Evolutionary conservation across 495 filamentous ascomycete species (phyloP), one percentile per base, ranked within the genome.

Genomic region (Penicillium manginii): DNA sequence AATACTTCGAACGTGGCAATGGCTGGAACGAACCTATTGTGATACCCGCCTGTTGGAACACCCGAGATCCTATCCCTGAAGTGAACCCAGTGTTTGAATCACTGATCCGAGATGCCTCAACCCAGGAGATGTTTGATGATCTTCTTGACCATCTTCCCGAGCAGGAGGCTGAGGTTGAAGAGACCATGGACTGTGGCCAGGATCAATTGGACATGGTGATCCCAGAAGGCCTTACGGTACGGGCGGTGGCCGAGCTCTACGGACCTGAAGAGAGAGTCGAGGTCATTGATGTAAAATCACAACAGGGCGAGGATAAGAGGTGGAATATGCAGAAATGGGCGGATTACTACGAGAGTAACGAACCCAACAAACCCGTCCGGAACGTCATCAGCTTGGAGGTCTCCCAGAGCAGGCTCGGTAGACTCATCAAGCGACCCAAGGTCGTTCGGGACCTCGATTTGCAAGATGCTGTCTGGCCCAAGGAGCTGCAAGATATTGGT

Each of bases 331-430:
- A 81, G 45, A 83, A 86, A 61, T 88, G 89, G 82, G 87, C 85
- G 8, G 85, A 90, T 60, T 91, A 91, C 70, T 91, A 91, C 63
- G 88, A 91, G 59, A 86, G 83, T 61, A 74, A 69, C 15, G 84
- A 82, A 18, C 74, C 81, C 15, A 45, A 70, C 37, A 89, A 89
- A 61, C 71, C 81, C 8, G 86, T 91, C 21, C 82, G 86, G 14
- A 91, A 91, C 63, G 89, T 91, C 48, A 91, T 91, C 64, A 91
- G 89, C 61, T 73, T 91, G 35, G 88, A 91, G 63, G 85, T 91
- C 3, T 90, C 88, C 9, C 81, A 85, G 50, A 90, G 85, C 56
- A 83, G 73, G 60, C 66, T 91, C 26, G 88, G 88, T 22, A 76
- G 78, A 50, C 74, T 89, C 32, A 87, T 91, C 48, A 83, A 81